These are phyloP conservation scores for Mucor circinelloides DNA, from an alignment of 371 early-diverging fungal species.

Conservation along the genomic window DNA sequence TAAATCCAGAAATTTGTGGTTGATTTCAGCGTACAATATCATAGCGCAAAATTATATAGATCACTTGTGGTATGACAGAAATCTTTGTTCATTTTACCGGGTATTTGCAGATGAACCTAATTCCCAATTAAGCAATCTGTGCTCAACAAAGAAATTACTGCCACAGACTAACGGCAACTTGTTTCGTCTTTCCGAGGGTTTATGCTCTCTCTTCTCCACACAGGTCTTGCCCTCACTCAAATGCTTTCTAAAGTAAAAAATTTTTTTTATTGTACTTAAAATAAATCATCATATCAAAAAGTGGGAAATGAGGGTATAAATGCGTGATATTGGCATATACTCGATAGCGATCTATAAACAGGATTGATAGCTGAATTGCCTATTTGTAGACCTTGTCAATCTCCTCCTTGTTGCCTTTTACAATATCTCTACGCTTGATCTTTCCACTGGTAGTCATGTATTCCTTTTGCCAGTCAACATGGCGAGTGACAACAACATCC, in stretches of 20 bases:
- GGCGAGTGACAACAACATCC: constrained; percentile 47
- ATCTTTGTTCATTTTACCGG: not conserved
- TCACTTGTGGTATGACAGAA: not conserved
- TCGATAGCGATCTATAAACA: not conserved
- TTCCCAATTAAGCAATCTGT: not conserved
- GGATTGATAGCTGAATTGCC: not conserved
- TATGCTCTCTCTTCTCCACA: too few relatives aligned
- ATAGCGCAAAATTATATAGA: too few relatives aligned
- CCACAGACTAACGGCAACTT: not conserved
- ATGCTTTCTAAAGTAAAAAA: too few relatives aligned
- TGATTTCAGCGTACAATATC: too few relatives aligned
- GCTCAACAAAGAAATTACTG: not conserved
- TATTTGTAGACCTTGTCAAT: constrained; percentile 50
- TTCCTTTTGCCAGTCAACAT: constrained; percentile 53
- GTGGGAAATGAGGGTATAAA: not conserved
- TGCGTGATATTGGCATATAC: not conserved
- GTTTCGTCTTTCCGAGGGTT: too few relatives aligned
- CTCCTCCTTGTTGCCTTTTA: constrained; percentile 52
- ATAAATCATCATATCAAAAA: not conserved
- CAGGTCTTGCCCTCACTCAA: too few relatives aligned
- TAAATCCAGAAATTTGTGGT: not conserved
- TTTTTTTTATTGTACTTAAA: not conserved
- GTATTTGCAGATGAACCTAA: not conserved
- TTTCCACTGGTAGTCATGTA: constrained; percentile 63
- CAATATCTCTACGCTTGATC: constrained; percentile 57